Evolutionary conservation across 331 rosid genomes (phyloP), one percentile per base, ranked within the genome.

Genomic region (Cydonia oblonga): DNA sequence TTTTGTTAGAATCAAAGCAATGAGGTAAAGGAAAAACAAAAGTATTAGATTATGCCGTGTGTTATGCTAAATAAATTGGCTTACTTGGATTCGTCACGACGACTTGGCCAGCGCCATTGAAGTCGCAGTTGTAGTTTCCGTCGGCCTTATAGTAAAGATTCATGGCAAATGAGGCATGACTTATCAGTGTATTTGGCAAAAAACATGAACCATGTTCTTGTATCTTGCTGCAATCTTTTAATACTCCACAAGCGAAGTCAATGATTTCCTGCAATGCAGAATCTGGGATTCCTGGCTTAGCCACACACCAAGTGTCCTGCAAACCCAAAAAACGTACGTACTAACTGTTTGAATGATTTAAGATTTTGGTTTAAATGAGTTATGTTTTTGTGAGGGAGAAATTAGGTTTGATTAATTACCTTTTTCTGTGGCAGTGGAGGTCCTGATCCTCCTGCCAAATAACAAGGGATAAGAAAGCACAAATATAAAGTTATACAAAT

Each of bases 251-350:
- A 12, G 69, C 71, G 46, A 69, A 74, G 58, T 74, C 70, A 1
- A 79, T 69, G 79, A 61, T 74, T 1, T 52, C 40, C 8, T 63
- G 69, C 46, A 79, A 61, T 2, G 23, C 23, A 29, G 66, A 9
- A 11, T 62, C 42, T 6, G 38, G 66, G 66, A n/a, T 61, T 61
- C 66, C 66, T 26, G 72, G 7, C 23, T 73, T 14, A 28, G 82
- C 71, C 57, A 73, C 72, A 35, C 82, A 79, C 82, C 82, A 79
- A 32, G 61, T 58, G 0, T 72, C 75, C 82, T 68, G 71, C 24
- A 71, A 23, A 54, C 23, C 38, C 30, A 69, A 33, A 49, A 33
- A 15, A 15, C n/a, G n/a, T n/a, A 46, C 53, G 5, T 46, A 15
- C 5, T 46, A 15, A 46, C 53, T 46, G 18, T 46, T 15, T 15